Percentiles rank a stretch among this genome's conserved stretches.
Evolutionary conservation across 2,329 filamentous ascomycete species (phyloP).

Genomic region (Nemania sp.): DNA sequence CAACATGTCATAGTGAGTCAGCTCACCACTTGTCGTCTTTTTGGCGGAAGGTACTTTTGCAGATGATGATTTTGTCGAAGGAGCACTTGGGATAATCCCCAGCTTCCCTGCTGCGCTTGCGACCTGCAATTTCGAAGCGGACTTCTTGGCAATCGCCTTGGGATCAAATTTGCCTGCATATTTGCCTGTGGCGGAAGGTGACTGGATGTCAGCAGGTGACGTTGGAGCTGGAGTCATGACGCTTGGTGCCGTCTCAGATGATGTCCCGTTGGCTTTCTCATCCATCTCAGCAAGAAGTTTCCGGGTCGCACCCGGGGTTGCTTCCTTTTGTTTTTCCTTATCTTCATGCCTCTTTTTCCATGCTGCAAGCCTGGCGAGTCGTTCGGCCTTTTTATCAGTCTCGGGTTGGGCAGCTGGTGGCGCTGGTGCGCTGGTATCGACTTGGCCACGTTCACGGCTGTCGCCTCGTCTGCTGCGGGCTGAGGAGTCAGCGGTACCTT

Average conservation of each 20-base stretch:
- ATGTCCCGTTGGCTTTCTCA: constrained; percentile 62
- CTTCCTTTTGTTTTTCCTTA: constrained; percentile 73
- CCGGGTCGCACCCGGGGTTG: constrained; percentile 66
- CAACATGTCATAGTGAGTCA: not conserved
- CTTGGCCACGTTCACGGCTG: constrained; percentile 58
- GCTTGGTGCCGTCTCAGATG: constrained; percentile 54
- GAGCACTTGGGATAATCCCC: constrained; percentile 51
- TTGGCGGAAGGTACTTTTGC: constrained; percentile 31
- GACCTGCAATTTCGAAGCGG: constrained; percentile 61
- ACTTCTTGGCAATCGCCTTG: constrained; percentile 83
- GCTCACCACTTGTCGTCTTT: constrained; percentile 45
- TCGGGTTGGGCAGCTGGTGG: constrained; percentile 62
- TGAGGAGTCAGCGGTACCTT: constrained; percentile 73
- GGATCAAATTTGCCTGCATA: constrained; percentile 85
- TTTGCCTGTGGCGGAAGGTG: constrained; percentile 57
- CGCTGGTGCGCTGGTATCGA: constrained; percentile 54
- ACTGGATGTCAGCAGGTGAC: constrained; percentile 52
- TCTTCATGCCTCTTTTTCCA: constrained; percentile 92
- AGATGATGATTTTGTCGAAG: constrained; percentile 40
- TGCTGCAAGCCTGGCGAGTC: constrained; percentile 79
- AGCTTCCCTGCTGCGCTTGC: constrained; percentile 58
- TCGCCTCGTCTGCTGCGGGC: constrained; percentile 69
- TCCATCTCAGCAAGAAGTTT: constrained; percentile 76
- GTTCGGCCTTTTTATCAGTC: constrained; percentile 77
- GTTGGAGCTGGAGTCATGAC: constrained; percentile 53